Conservation (phyloP, 192 early-diverging fungal genomes). For the Cladochytrium replicatum region DNA sequence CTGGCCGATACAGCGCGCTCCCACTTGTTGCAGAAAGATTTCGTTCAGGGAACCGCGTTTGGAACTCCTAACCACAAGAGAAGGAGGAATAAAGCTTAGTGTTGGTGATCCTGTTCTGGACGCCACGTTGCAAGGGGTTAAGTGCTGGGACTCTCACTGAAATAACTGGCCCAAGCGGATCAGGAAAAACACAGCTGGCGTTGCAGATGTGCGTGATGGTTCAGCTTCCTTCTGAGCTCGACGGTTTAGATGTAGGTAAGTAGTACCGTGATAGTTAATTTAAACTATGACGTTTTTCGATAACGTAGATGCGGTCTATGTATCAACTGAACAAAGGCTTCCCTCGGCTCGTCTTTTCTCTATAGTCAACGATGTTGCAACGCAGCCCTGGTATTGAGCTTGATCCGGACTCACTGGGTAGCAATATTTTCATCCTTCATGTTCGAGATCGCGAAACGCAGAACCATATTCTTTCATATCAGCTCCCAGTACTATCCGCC, state of each 20-base stretch:
- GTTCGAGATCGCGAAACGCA: conserved; percentile 60
- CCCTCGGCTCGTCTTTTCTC: conserved; percentile 47
- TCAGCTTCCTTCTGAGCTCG: conserved; percentile 45
- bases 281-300: too few relatives aligned
- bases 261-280: neutral
- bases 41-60: too few relatives aligned
- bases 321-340: conserved; percentile 64
- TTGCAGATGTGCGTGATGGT: conserved; percentile 68
- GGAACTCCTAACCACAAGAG: too few relatives aligned
- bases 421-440: conserved; percentile 57
- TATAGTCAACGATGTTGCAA: conserved; percentile 34
- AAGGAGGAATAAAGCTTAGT: too few relatives aligned
- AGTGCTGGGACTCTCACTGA: too few relatives aligned
- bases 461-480: conserved; percentile 61
- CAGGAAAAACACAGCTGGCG: conserved; percentile 81
- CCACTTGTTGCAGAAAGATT: too few relatives aligned
- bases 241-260: conserved; percentile 51
- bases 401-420: conserved; percentile 10
- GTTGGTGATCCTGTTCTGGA: too few relatives aligned
- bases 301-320: conserved; percentile 54
- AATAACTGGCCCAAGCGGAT: conserved; percentile 43
- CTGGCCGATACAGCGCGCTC: too few relatives aligned
- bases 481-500: conserved; percentile 59
- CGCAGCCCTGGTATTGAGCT: too few relatives aligned
- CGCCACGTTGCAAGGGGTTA: too few relatives aligned